These are phyloP conservation scores for Taphrina pruni DNA, from an alignment of 1,139 yeast genomes.

Conservation along the genomic window DNA sequence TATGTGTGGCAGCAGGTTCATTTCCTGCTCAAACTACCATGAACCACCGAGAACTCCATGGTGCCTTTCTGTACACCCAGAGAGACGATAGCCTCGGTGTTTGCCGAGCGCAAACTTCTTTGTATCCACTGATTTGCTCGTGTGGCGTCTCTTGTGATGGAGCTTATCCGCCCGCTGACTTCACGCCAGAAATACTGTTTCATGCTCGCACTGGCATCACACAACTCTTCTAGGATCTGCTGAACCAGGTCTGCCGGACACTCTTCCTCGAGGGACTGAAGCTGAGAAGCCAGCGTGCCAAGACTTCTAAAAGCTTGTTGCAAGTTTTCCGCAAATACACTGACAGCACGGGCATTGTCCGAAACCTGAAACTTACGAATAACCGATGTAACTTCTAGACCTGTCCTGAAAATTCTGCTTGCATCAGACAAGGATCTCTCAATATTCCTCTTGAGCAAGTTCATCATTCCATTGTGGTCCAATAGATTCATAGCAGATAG, in stretches of 20 bases:
- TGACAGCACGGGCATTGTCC: slow-evolving; percentile 24
- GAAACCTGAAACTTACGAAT: slow-evolving; percentile 19
- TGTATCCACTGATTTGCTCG: slow-evolving; percentile 32
- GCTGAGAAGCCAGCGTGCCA: background rate
- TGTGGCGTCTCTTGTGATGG: slow-evolving; percentile 29
- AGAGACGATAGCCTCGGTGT: slow-evolving; percentile 25
- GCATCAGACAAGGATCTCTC: slow-evolving; percentile 10
- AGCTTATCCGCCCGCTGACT: slow-evolving; percentile 24
- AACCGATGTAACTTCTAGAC: slow-evolving; percentile 16
- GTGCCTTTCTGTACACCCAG: slow-evolving; percentile 31
- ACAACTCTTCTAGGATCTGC: slow-evolving; percentile 13
- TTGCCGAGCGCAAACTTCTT: slow-evolving; percentile 14
- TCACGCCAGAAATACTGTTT: slow-evolving; percentile 39
- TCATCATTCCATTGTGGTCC: slow-evolving; percentile 15
- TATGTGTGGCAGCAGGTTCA: background rate
- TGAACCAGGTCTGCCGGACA: slow-evolving; percentile 20
- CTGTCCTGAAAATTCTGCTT: slow-evolving; percentile 4
- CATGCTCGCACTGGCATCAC: slow-evolving; percentile 36
- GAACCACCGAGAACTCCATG: slow-evolving; percentile 35
- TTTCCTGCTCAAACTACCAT: slow-evolving; percentile 25
- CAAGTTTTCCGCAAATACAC: slow-evolving; percentile 3
- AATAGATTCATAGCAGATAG: slow-evolving; percentile 7
- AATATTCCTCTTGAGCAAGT: background rate
- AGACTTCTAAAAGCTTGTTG: slow-evolving; percentile 15
- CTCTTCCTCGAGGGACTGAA: slow-evolving; percentile 17